Conservation (phyloP, 495 filamentous ascomycete species). For the Aspergillus ostianus region DNA sequence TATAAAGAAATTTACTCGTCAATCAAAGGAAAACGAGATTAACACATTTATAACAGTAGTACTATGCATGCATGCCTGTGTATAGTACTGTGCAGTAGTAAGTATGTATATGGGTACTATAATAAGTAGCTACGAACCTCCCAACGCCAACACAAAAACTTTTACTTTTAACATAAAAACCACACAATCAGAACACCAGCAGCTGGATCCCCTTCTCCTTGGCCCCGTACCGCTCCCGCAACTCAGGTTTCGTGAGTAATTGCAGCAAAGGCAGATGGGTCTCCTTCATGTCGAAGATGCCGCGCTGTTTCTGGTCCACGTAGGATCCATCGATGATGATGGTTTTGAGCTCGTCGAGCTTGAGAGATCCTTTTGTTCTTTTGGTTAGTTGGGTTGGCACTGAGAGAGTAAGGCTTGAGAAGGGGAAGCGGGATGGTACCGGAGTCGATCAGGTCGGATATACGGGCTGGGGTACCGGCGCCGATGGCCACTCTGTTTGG, state of each 20-base stretch:
- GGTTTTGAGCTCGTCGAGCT: conserved; percentile 64
- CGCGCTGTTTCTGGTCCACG: conserved; percentile 88
- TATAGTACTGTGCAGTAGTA: too few relatives aligned
- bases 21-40: too few relatives aligned
- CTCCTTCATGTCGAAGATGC: conserved; percentile 91
- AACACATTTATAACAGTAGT: too few relatives aligned
- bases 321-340: conserved; percentile 87
- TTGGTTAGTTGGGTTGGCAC: too few relatives aligned
- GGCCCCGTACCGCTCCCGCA: conserved; percentile 65
- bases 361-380: conserved; percentile 64
- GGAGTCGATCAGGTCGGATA: conserved; percentile 77
- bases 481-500: conserved; percentile 68
- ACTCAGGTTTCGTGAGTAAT: conserved; percentile 62
- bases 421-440: conserved; percentile 56
- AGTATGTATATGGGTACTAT: background rate
- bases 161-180: conserved; percentile 3
- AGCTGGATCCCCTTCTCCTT: conserved; percentile 38
- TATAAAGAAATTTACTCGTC: too few relatives aligned
- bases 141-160: conserved; percentile 14
- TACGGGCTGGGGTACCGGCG: conserved; percentile 80
- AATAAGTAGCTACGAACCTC: conserved; percentile 7
- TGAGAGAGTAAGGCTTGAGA: too few relatives aligned
- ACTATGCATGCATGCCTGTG: too few relatives aligned
- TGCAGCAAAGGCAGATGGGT: conserved; percentile 71
- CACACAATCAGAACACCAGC: conserved; percentile 36